phyloP scores from a whole-genome alignment of 805 yeast species.

The Saccharomyces paradoxus region DNA sequence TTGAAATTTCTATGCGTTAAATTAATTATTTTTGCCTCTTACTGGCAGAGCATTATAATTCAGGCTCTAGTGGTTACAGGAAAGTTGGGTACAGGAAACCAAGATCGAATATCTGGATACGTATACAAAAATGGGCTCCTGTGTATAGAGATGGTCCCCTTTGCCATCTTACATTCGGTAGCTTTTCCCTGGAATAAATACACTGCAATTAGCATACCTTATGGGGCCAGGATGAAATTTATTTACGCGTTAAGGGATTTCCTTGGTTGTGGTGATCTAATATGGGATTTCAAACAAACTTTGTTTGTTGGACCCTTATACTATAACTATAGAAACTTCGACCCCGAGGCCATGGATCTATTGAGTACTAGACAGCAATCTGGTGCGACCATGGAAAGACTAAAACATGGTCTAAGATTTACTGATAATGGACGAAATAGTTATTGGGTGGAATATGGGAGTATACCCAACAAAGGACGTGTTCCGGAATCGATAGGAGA shows the following conservation, averaged over 20 bases:
- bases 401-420: slow-evolving; percentile 78
- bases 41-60: slow-evolving; percentile 82
- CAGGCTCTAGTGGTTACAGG: slow-evolving; percentile 46
- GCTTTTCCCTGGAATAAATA: slow-evolving; percentile 79
- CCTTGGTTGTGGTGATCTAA: slow-evolving; percentile 66
- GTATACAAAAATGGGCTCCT: slow-evolving; percentile 70
- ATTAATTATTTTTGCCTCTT: slow-evolving; percentile 90
- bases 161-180: slow-evolving; percentile 80
- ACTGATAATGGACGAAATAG: slow-evolving; percentile 68
- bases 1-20: slow-evolving; percentile 91
- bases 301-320: slow-evolving; percentile 55
- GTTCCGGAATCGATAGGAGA: slow-evolving; percentile 8
- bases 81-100: slow-evolving; percentile 28
- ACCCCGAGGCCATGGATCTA: slow-evolving; percentile 55
- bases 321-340: slow-evolving; percentile 77
- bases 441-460: slow-evolving; percentile 58
- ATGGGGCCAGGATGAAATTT: slow-evolving; percentile 57
- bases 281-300: slow-evolving; percentile 66
- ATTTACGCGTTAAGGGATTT: slow-evolving; percentile 66
- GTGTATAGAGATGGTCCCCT: slow-evolving; percentile 76
- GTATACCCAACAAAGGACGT: slow-evolving; percentile 2
- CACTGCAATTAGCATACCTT: slow-evolving; percentile 51
- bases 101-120: slow-evolving; percentile 37
- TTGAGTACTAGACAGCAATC: slow-evolving; percentile 62
- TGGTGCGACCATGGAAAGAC: slow-evolving; percentile 53